phyloP scores from a whole-genome alignment of 225 moss, liverwort and hornwort species.

The Polytrichum commune region DNA sequence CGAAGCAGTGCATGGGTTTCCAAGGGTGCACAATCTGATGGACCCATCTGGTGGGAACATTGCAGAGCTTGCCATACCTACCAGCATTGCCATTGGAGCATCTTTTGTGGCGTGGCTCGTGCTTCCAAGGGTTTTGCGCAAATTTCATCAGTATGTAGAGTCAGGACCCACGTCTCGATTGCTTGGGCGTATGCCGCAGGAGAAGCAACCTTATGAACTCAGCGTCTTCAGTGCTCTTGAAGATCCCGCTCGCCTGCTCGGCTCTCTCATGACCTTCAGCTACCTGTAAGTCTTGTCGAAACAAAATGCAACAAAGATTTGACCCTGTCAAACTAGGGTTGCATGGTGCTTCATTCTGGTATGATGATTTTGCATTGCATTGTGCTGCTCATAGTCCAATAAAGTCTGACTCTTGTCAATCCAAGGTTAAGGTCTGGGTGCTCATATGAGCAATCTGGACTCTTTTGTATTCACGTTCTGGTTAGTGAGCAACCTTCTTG shows the following conservation, averaged over 20 bases:
- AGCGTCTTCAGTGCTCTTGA: slow-evolving; percentile 61
- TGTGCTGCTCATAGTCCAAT: background rate
- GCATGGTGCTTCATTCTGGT: background rate
- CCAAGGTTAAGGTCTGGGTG: no score
- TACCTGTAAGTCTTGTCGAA: slow-evolving; percentile 34
- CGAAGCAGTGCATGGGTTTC: slow-evolving; percentile 38
- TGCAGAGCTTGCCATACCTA: slow-evolving; percentile 36
- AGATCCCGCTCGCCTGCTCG: slow-evolving; percentile 41
- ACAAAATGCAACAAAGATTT: no score
- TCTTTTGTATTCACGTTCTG: no score
- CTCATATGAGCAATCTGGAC: no score
- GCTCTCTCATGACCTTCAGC: slow-evolving; percentile 50
- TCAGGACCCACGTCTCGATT: slow-evolving; percentile 52
- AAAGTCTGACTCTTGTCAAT: no score
- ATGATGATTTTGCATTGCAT: background rate
- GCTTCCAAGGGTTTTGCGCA: slow-evolving; percentile 50
- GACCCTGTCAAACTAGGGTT: no score
- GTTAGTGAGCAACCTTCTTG: no score
- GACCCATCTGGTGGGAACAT: slow-evolving; percentile 49
- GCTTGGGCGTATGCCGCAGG: slow-evolving; percentile 45
- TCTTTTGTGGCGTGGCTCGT: slow-evolving; percentile 55
- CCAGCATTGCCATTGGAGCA: slow-evolving; percentile 32
- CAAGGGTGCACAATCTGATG: slow-evolving; percentile 46
- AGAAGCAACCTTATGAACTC: slow-evolving; percentile 51
- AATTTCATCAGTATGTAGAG: slow-evolving; percentile 48